These are phyloP conservation scores for Coemansia sp. DNA, from an alignment of 192 early-diverging fungal species.

Conservation along the genomic window DNA sequence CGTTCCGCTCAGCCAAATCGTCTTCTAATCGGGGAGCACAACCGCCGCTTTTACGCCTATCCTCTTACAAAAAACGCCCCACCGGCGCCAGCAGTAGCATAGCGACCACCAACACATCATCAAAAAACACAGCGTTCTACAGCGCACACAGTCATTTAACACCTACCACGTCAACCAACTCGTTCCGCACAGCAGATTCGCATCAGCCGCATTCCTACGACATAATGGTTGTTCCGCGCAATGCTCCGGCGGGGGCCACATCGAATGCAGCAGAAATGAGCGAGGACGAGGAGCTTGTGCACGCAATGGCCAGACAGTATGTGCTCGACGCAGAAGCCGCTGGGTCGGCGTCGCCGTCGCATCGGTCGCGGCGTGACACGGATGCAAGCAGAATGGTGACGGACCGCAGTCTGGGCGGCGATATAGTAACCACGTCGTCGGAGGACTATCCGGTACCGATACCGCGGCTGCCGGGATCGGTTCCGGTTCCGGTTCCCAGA, in stretches of 20 bases:
- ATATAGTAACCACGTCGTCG: slow-evolving; percentile 14
- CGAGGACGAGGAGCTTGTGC: slow-evolving; percentile 32
- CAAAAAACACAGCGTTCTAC: slow-evolving; percentile 45
- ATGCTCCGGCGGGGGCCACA: not conserved
- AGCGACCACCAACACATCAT: slow-evolving; percentile 18
- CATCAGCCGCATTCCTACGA: not conserved
- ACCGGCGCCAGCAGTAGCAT: not conserved
- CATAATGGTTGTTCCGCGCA: not conserved
- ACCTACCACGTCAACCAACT: slow-evolving; percentile 7
- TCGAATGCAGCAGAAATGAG: not conserved
- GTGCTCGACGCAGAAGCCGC: slow-evolving; percentile 46
- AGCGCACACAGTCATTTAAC: slow-evolving; percentile 29
- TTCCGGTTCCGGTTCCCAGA: not conserved
- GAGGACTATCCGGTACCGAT: slow-evolving; percentile 25
- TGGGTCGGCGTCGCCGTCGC: slow-evolving; percentile 41
- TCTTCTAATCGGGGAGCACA: slow-evolving; percentile 8
- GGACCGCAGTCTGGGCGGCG: slow-evolving; percentile 12
- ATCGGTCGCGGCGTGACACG: slow-evolving; percentile 34
- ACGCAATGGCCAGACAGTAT: slow-evolving; percentile 45
- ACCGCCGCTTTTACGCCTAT: slow-evolving; percentile 20
- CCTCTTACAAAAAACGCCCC: slow-evolving; percentile 22
- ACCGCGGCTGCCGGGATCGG: slow-evolving; percentile 7
- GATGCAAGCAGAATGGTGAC: slow-evolving; percentile 21
- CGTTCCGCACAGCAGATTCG: slow-evolving; percentile 39
- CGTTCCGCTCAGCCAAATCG: slow-evolving; percentile 13